Conservation (phyloP, 2,329 filamentous ascomycete species). For the Aspergillus ruber region DNA sequence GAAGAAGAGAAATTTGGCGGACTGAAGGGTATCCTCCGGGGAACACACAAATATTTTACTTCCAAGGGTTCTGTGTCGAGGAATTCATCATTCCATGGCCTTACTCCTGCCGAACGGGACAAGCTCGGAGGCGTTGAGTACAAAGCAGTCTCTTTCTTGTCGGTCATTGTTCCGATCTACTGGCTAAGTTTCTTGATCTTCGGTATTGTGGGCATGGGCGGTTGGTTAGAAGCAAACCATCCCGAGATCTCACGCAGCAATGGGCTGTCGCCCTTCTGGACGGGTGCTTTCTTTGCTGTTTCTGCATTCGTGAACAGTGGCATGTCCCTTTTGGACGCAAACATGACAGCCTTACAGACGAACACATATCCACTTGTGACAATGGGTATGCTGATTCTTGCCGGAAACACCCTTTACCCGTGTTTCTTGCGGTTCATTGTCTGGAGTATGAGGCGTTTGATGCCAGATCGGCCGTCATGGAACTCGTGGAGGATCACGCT, state of each 20-base stretch:
- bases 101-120: conserved; percentile 38
- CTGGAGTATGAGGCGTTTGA: conserved; percentile 41
- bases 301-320: conserved; percentile 52
- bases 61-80: conserved; percentile 33
- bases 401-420: conserved; percentile 62
- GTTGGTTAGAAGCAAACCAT: conserved; percentile 40
- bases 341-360: conserved; percentile 44
- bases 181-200: conserved; percentile 42
- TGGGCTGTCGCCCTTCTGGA: conserved; percentile 46
- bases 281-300: conserved; percentile 45
- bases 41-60: conserved; percentile 24
- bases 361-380: conserved; percentile 37
- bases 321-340: conserved; percentile 49
- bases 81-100: conserved; percentile 46
- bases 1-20: conserved; percentile 14
- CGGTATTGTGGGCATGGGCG: conserved; percentile 41
- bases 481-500: conserved; percentile 25
- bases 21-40: conserved; percentile 19
- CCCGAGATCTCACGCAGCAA: conserved; percentile 37
- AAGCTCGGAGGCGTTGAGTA: conserved; percentile 40
- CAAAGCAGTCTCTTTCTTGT: conserved; percentile 31
- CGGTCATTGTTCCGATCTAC: conserved; percentile 39
- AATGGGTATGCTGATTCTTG: conserved; percentile 54
- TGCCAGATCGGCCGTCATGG: conserved; percentile 22
- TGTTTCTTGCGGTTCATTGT: conserved; percentile 56